Conservation (phyloP, 2,329 filamentous ascomycete genomes). For the Ophiostoma perfectum region DNA sequence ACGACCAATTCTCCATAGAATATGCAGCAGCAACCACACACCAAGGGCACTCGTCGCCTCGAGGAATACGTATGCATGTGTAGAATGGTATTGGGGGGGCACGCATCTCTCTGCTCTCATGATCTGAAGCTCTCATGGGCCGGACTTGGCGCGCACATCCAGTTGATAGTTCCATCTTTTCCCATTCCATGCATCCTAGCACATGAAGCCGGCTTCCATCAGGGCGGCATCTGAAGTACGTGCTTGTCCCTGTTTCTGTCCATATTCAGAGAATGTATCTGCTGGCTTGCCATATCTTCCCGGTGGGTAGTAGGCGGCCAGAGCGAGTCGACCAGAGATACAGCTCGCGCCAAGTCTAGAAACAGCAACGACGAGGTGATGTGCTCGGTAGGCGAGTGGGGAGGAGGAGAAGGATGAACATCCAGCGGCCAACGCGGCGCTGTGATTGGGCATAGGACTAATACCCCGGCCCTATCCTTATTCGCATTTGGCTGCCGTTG, state of each 20-base stretch:
- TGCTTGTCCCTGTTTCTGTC: background rate
- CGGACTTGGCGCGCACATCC: background rate
- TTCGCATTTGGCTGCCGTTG: conserved; percentile 21
- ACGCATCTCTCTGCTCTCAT: background rate
- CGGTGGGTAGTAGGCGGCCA: too few relatives aligned
- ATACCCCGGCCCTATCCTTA: conserved; percentile 18
- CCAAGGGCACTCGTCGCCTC: background rate
- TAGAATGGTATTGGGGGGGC: background rate
- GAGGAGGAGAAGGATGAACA: conserved; percentile 5
- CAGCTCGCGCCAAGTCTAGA: background rate
- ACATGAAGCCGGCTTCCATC: too few relatives aligned
- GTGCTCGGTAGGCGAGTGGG: conserved; percentile 19
- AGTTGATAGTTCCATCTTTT: background rate
- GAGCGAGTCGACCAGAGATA: background rate
- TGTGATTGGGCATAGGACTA: conserved; percentile 21
- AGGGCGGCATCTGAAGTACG: background rate
- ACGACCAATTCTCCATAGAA: conserved; percentile 14
- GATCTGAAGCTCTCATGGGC: background rate
- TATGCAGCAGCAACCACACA: conserved; percentile 15
- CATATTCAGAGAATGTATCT: background rate
- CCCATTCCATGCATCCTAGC: background rate
- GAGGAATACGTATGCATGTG: conserved; percentile 7
- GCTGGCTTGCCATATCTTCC: too few relatives aligned
- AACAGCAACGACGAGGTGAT: conserved; percentile 14
- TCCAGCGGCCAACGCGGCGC: conserved; percentile 20